Evolutionary conservation across 2,329 filamentous ascomycete species (phyloP).

Genomic region (Erysiphe pulchra): DNA sequence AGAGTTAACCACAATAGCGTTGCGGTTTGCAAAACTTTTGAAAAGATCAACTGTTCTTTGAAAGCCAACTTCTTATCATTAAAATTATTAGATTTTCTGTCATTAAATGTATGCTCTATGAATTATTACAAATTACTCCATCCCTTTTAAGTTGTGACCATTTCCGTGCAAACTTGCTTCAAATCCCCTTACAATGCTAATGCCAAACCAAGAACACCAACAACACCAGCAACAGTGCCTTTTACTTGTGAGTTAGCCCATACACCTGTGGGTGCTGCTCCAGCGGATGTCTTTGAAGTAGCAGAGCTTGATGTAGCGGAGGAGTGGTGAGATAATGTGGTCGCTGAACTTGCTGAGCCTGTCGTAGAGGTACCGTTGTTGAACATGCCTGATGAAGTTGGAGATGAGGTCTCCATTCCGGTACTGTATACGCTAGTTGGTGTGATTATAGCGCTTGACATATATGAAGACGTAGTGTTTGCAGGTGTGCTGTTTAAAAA

Average conservation of each 20-base stretch:
- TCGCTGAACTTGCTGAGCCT: background rate
- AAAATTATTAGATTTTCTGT: too few relatives aligned
- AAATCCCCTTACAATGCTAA: constrained; percentile 1
- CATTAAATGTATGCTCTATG: too few relatives aligned
- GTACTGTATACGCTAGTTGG: constrained; percentile 35
- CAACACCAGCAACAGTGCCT: background rate
- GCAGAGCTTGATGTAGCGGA: background rate
- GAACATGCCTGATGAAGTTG: background rate
- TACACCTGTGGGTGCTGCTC: background rate
- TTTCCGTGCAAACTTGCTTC: background rate
- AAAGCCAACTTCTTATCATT: too few relatives aligned
- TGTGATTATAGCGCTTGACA: constrained; percentile 16
- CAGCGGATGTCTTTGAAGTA: background rate
- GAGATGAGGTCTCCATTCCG: constrained; percentile 27
- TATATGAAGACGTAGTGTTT: background rate
- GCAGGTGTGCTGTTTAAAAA: background rate
- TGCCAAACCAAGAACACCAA: background rate
- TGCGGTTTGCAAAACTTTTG: too few relatives aligned
- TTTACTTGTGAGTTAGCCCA: background rate
- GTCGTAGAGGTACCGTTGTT: background rate
- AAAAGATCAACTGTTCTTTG: too few relatives aligned
- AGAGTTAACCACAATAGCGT: too few relatives aligned
- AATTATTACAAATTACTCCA: too few relatives aligned
- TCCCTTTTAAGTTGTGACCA: too few relatives aligned
- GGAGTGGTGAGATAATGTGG: background rate